Conservation (phyloP, 805 yeast genomes). For the Wickerhamiella australiensis region DNA sequence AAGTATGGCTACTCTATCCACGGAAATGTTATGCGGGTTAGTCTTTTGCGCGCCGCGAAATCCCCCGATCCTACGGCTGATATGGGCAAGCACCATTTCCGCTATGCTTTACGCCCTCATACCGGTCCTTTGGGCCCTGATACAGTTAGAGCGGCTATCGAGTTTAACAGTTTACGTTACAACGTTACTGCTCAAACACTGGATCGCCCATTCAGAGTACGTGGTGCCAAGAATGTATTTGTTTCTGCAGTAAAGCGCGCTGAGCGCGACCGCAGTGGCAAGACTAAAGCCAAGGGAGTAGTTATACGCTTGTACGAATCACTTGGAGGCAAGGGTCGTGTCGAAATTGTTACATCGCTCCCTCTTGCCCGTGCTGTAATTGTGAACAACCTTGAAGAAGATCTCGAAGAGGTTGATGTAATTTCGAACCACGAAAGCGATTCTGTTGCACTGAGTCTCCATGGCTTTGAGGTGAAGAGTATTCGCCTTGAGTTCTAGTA, state of each 20-base stretch:
- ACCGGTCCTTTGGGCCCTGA: slow-evolving; percentile 48
- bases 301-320: slow-evolving; percentile 75
- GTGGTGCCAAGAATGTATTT: slow-evolving; percentile 49
- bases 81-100: slow-evolving; percentile 76
- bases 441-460: slow-evolving; percentile 33
- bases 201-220: slow-evolving; percentile 1
- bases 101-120: slow-evolving; percentile 80
- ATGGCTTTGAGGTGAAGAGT: slow-evolving; percentile 72
- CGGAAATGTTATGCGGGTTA: slow-evolving; percentile 82
- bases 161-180: slow-evolving; percentile 49
- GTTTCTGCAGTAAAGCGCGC: slow-evolving; percentile 74
- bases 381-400: slow-evolving; percentile 34
- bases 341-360: slow-evolving; percentile 37
- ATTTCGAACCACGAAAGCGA: slow-evolving; percentile 21
- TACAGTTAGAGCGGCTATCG: slow-evolving; percentile 63
- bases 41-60: slow-evolving; percentile 80
- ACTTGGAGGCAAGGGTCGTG: slow-evolving; percentile 64
- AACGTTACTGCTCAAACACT: background rate
- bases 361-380: slow-evolving; percentile 44
- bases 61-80: slow-evolving; percentile 93
- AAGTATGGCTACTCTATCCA: slow-evolving; percentile 90
- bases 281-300: slow-evolving; percentile 37
- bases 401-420: slow-evolving; percentile 26
- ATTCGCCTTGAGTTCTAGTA: slow-evolving; percentile 33
- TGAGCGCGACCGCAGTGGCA: slow-evolving; percentile 57